phyloP scores from a whole-genome alignment of 202 grass and related monocot genomes.

The Panicum virgatum region DNA sequence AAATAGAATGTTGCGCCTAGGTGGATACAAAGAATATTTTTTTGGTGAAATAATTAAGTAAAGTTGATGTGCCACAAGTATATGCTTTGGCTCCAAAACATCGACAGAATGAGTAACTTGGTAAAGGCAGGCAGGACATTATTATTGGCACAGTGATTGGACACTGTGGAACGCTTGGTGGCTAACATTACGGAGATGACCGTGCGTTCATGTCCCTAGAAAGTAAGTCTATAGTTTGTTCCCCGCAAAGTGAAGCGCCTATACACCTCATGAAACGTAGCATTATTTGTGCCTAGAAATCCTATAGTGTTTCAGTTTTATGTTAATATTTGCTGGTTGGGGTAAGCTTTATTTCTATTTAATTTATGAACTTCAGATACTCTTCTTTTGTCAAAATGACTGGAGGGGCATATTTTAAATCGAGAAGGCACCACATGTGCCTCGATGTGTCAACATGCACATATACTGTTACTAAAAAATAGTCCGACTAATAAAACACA shows the following conservation, averaged over 20 bases:
- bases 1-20: background rate
- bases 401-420: no score
- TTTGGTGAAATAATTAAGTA: background rate
- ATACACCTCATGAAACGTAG: background rate
- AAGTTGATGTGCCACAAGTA: background rate
- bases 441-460: no score
- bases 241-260: slow-evolving; percentile 16
- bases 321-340: background rate
- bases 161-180: slow-evolving; percentile 38
- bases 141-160: slow-evolving; percentile 34
- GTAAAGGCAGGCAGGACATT: slow-evolving; percentile 11
- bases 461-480: no score
- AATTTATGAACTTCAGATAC: no score
- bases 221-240: slow-evolving; percentile 1
- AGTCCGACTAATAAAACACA: no score
- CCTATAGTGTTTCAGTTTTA: background rate
- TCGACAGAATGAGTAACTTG: slow-evolving; percentile 25
- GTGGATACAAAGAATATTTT: background rate
- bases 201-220: slow-evolving; percentile 44
- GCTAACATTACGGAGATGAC: slow-evolving; percentile 27
- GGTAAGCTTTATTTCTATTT: background rate
- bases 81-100: slow-evolving; percentile 1
- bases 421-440: no score
- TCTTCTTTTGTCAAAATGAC: no score
- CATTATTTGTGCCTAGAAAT: background rate